Conservation (phyloP, 371 early-diverging fungal species). For the Syncephalastrum contaminatum region DNA sequence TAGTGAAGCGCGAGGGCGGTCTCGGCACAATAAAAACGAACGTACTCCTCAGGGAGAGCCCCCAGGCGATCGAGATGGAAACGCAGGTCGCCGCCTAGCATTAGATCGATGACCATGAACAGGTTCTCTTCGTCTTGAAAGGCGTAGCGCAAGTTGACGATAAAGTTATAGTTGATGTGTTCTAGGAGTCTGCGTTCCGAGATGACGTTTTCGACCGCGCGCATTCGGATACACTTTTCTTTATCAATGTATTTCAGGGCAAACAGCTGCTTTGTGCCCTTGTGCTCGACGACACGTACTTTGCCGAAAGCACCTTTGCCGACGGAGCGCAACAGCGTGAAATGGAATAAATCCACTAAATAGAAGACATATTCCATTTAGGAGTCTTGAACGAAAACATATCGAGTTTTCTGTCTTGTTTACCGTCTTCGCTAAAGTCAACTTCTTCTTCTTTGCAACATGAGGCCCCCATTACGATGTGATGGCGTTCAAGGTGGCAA, state of each 20-base stretch:
- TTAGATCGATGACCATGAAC: constrained; percentile 76
- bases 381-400: neutral
- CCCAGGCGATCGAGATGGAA: constrained; percentile 69
- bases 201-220: constrained; percentile 54
- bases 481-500: neutral
- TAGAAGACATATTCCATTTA: constrained; percentile 9
- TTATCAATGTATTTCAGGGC: constrained; percentile 63
- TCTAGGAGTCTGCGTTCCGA: constrained; percentile 56
- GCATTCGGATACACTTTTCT: constrained; percentile 52
- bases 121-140: constrained; percentile 79
- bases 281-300: constrained; percentile 86
- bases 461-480: constrained; percentile 24
- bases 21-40: constrained; percentile 77
- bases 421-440: constrained; percentile 34
- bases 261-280: constrained; percentile 50
- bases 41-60: constrained; percentile 63
- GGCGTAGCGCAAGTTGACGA: constrained; percentile 73
- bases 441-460: constrained; percentile 40
- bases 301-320: constrained; percentile 78
- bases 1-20: constrained; percentile 65
- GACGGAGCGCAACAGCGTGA: constrained; percentile 61
- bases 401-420: neutral
- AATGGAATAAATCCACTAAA: constrained; percentile 63
- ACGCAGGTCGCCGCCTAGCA: constrained; percentile 86
- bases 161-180: constrained; percentile 37